Evolutionary conservation across 345 rosid species (phyloP).

Genomic region (Raphanus sativus): DNA sequence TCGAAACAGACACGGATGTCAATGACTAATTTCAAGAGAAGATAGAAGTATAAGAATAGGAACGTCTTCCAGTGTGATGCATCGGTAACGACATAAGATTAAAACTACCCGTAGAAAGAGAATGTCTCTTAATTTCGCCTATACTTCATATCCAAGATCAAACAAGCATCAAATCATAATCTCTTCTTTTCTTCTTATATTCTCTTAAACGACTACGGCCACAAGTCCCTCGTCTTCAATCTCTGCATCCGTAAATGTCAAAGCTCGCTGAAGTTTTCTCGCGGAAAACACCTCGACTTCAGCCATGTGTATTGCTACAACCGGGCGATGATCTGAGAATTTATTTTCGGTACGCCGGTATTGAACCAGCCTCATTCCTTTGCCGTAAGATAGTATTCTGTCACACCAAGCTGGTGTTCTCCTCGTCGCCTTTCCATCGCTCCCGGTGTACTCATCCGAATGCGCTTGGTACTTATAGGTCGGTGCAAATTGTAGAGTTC

Average conservation of each 20-base stretch:
- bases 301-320: conserved; percentile 70
- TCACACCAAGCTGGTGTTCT: conserved; percentile 98
- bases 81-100: conserved; percentile 36
- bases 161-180: conserved; percentile 11
- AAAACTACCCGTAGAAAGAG: conserved; percentile 26
- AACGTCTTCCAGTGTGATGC: conserved; percentile 23
- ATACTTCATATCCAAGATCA: conserved; percentile 41
- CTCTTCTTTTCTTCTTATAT: neutral
- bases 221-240: conserved; percentile 55
- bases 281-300: conserved; percentile 86
- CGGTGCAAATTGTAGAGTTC: conserved; percentile 68
- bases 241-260: conserved; percentile 88
- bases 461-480: conserved; percentile 87
- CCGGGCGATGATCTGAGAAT: conserved; percentile 97
- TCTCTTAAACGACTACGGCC: conserved; percentile 19
- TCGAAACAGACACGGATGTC: neutral
- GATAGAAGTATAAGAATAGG: conserved; percentile 14
- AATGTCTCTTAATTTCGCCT: conserved; percentile 33
- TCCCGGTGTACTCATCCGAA: conserved; percentile 67
- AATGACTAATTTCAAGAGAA: neutral
- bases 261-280: conserved; percentile 78
- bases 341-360: conserved; percentile 71
- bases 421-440: conserved; percentile 61
- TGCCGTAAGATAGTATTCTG: conserved; percentile 75
- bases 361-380: conserved; percentile 70